phyloP scores from a whole-genome alignment of 352 stramenopile species.

The Globisporangium spiculum region DNA sequence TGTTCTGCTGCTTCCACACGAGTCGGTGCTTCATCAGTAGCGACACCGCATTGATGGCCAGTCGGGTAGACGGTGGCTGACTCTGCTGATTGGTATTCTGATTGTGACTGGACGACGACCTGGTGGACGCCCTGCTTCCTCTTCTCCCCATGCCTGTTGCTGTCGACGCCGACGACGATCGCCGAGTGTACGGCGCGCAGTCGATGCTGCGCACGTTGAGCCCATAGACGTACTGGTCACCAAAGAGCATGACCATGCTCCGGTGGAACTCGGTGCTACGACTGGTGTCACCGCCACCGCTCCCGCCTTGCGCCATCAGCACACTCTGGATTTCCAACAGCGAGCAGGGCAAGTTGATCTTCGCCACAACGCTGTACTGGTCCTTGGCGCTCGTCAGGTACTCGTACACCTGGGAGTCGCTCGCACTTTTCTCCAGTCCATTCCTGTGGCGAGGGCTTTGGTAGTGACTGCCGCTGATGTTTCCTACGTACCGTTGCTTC shows the following conservation, averaged over 20 bases:
- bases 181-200: slow-evolving; percentile 17
- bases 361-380: slow-evolving; percentile 59
- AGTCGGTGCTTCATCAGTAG: slow-evolving; percentile 49
- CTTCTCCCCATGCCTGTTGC: not conserved
- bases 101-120: not conserved
- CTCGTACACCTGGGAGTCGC: slow-evolving; percentile 52
- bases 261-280: slow-evolving; percentile 45
- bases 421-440: slow-evolving; percentile 6
- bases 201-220: slow-evolving; percentile 42
- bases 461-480: slow-evolving; percentile 18
- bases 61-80: slow-evolving; percentile 22
- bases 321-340: slow-evolving; percentile 61
- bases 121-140: slow-evolving; percentile 1
- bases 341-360: slow-evolving; percentile 54
- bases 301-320: slow-evolving; percentile 35
- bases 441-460: not conserved
- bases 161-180: not conserved
- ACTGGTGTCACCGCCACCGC: not conserved
- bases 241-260: slow-evolving; percentile 64
- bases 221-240: slow-evolving; percentile 57
- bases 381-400: slow-evolving; percentile 36
- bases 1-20: slow-evolving; percentile 44
- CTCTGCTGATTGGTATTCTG: not conserved
- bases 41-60: slow-evolving; percentile 52
- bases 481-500: slow-evolving; percentile 30